Evolutionary conservation across 805 yeast genomes (phyloP).

Genomic region (Candida yuanshanica): DNA sequence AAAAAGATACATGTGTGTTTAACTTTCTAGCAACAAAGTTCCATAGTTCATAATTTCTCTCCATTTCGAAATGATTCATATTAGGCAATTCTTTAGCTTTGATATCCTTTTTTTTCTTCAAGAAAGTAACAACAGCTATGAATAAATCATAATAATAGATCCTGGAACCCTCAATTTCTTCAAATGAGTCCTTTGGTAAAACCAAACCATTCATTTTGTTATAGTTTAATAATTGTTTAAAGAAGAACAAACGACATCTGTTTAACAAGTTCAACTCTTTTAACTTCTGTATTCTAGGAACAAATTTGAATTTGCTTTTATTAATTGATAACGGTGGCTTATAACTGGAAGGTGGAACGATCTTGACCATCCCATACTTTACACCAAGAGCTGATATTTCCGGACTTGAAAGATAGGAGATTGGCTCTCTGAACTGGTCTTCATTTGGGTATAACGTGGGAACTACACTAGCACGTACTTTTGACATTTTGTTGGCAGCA

Average conservation of each 20-base stretch:
- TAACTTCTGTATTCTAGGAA: constrained; percentile 62
- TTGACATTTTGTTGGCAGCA: not conserved
- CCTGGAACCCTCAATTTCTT: constrained; percentile 6
- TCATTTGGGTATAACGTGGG: constrained; percentile 56
- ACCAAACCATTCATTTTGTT: constrained; percentile 35
- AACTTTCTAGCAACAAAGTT: not conserved
- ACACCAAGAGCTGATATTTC: constrained; percentile 40
- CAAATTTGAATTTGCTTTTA: constrained; percentile 49
- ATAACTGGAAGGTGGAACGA: constrained; percentile 54
- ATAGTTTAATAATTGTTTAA: constrained; percentile 55
- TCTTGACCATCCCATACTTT: constrained; percentile 68
- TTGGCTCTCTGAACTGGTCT: constrained; percentile 59
- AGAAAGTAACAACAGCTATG: constrained; percentile 27
- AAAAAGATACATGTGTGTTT: constrained; percentile 3
- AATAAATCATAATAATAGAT: constrained; percentile 35
- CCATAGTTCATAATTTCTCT: constrained; percentile 26
- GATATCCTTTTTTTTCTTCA: constrained; percentile 8
- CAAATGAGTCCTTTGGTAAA: constrained; percentile 11
- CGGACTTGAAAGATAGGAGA: constrained; percentile 52
- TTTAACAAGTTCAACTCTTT: constrained; percentile 59
- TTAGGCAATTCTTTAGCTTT: constrained; percentile 3
- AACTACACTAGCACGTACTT: constrained; percentile 15
- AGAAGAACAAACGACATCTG: constrained; percentile 57
- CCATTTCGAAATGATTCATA: constrained; percentile 9
- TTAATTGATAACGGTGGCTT: constrained; percentile 51